Evolutionary conservation across 805 yeast species (phyloP), one percentile per base, ranked within the genome.

Genomic region (Candida maesae): DNA sequence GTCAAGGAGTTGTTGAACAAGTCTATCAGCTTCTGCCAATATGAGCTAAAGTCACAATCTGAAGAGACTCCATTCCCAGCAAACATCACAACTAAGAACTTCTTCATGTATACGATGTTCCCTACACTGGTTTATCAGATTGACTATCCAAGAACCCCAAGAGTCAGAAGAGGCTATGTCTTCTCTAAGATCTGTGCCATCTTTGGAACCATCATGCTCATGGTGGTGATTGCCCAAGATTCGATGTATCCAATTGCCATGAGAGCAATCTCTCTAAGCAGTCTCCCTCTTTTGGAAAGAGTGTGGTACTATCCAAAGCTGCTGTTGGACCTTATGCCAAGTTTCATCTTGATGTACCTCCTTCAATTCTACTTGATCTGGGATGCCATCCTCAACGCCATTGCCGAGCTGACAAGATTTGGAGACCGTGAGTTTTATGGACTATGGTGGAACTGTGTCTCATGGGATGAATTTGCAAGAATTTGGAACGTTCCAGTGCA

Each of bases 401-500:
- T 95, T 52, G 98, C 96, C 0, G 99, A 93, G 60, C 67, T 91
- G 28, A 81, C 95, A 13, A 58, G 73, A 38, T 95, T 81, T 64
- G 96, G 87, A 5, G 97, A 93, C 60, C 76, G 99, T 37, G 84
- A 84, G 50, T 93, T 93, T 62, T 93, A 95, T 58, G 91, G 95
- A 3, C 85, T 88, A 33, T 95, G 99, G 99, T 93, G 99, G 99
- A 87, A 90, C 53, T 85, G 95, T 46, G 78, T 83, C 15, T 84
- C 87, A 31, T 93, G 97, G 96, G 85, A 85, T 42, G 90, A 90
- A 58, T 93, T 86, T 61, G 83, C 96, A 10, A 72, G 97, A 49
- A 79, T 84, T 47, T 95, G 99, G 99, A 93, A 93, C 60, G 75
- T 77, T 9, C 96, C 98, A 0, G 98, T 93, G 17, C 96, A 93